Evolutionary conservation across 352 stramenopile species (phyloP).

Genomic region (Phytophthora tentaculata): DNA sequence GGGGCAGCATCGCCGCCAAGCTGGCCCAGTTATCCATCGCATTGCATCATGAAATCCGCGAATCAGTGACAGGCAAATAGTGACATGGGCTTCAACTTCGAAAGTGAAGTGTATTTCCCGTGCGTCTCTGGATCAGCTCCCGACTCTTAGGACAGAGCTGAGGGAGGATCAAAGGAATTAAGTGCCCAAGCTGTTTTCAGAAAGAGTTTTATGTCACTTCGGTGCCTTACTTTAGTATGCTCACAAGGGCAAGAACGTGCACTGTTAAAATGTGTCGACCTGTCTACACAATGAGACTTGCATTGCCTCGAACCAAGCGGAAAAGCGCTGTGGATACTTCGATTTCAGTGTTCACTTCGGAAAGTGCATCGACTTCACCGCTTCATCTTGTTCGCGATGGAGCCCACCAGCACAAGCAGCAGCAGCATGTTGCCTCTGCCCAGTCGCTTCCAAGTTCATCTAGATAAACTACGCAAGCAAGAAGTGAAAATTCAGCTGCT

Average conservation of each 20-base stretch:
- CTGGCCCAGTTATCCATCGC: neutral
- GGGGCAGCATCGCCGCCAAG: conserved; percentile 11
- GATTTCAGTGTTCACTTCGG: conserved; percentile 13
- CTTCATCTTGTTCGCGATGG: conserved; percentile 1
- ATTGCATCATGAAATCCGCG: neutral
- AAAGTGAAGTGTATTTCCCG: no score
- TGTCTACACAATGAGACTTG: neutral
- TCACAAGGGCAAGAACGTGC: no score
- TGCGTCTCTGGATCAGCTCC: no score
- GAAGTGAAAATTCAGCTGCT: conserved; percentile 14
- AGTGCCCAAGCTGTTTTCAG: no score
- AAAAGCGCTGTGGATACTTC: conserved; percentile 25
- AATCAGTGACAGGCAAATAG: conserved; percentile 24
- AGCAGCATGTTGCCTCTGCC: conserved; percentile 4
- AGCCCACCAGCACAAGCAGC: neutral
- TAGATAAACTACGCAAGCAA: conserved; percentile 9
- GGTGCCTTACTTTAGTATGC: no score
- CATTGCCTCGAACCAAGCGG: neutral
- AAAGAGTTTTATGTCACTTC: no score
- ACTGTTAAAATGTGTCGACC: no score
- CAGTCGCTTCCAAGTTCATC: conserved; percentile 11
- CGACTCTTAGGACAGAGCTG: no score
- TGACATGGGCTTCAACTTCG: conserved; percentile 12
- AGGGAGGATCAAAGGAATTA: no score
- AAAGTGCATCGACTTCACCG: conserved; percentile 3